Evolutionary conservation across 352 stramenopile genomes (phyloP).

Genomic region (Blastocystis sp.): DNA sequence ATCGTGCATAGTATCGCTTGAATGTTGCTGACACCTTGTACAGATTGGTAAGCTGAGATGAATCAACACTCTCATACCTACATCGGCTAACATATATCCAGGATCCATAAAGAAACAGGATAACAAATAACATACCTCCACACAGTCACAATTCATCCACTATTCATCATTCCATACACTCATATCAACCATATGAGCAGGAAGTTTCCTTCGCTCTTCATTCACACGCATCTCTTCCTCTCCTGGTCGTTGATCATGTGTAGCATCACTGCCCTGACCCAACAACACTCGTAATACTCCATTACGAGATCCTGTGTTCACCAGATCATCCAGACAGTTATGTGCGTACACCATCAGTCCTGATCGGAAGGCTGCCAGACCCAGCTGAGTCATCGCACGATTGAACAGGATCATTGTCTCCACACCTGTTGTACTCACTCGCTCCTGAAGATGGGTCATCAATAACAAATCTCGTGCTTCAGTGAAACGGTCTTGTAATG

Average conservation of each 20-base stretch:
- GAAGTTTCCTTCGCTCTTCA: slow-evolving; percentile 87
- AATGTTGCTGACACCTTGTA: slow-evolving; percentile 43
- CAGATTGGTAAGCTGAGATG: not conserved
- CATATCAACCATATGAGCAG: slow-evolving; percentile 84
- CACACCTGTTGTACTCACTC: slow-evolving; percentile 82
- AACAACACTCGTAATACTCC: slow-evolving; percentile 84
- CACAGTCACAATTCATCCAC: slow-evolving; percentile 95
- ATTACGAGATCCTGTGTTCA: slow-evolving; percentile 76
- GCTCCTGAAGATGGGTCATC: slow-evolving; percentile 95
- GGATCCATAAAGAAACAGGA: slow-evolving; percentile 96
- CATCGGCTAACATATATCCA: slow-evolving; percentile 77
- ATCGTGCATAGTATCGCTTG: not conserved
- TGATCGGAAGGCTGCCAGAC: slow-evolving; percentile 88
- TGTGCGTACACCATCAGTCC: slow-evolving; percentile 89
- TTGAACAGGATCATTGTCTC: slow-evolving; percentile 95
- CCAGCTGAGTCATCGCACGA: slow-evolving; percentile 82
- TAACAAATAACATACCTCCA: slow-evolving; percentile 93
- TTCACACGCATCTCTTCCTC: slow-evolving; percentile 85
- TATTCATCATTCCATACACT: not conserved
- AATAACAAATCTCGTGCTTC: slow-evolving; percentile 92
- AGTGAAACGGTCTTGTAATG: slow-evolving; percentile 93
- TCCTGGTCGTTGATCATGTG: slow-evolving; percentile 81
- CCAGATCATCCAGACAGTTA: slow-evolving; percentile 91
- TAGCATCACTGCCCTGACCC: slow-evolving; percentile 75
- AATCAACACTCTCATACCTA: not conserved